A percentile compares a stretch with the other conserved stretches of the same genome.
phyloP scores from a whole-genome alignment of 306 rosid genomes.

The Canavalia gladiata region DNA sequence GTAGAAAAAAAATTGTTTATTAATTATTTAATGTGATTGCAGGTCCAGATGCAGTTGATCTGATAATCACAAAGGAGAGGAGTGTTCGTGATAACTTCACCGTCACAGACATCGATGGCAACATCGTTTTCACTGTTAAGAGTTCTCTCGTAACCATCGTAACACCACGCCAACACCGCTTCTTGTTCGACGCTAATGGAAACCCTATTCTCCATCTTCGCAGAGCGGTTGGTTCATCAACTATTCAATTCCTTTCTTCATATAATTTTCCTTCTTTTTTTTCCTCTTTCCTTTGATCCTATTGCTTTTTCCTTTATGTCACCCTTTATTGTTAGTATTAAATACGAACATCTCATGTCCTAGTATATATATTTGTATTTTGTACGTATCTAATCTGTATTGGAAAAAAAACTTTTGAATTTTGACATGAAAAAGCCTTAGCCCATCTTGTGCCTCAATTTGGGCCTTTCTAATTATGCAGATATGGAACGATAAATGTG shows the following conservation, averaged over 20 bases:
- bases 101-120: slow-evolving; percentile 57
- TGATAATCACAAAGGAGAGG: slow-evolving; percentile 50
- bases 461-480: no score
- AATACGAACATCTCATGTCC: not conserved
- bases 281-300: not conserved
- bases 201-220: slow-evolving; percentile 51
- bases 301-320: not conserved
- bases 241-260: not conserved
- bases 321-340: not conserved
- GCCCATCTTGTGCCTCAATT: no score
- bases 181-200: slow-evolving; percentile 53
- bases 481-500: not conserved
- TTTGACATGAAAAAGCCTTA: no score
- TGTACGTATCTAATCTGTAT: no score
- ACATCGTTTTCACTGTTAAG: slow-evolving; percentile 51
- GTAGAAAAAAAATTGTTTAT: not conserved
- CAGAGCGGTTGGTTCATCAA: slow-evolving; percentile 48
- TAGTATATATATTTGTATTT: no score
- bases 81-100: slow-evolving; percentile 49
- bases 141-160: slow-evolving; percentile 22
- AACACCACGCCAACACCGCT: slow-evolving; percentile 45
- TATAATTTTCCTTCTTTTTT: not conserved
- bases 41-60: slow-evolving; percentile 46
- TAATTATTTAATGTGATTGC: not conserved
- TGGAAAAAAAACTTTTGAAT: no score